Percentiles rank a stretch among this genome's conserved stretches.
Evolutionary conservation across 306 rosid genomes (phyloP).

Genomic region (barrel medic (Medicago truncatula)): DNA sequence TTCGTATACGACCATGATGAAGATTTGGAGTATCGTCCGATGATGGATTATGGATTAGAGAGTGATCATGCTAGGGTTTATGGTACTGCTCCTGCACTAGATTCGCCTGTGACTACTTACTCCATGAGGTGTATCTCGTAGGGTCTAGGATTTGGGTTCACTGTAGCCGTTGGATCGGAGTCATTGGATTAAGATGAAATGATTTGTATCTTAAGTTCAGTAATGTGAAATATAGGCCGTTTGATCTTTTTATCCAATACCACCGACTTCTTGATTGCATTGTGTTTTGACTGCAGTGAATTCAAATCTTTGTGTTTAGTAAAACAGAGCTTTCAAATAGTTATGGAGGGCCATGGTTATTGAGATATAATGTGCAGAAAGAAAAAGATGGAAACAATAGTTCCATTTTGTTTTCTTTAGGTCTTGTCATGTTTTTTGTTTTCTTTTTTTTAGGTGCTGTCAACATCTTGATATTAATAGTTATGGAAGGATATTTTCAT

Average conservation of each 20-base stretch:
- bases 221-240: neutral
- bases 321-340: neutral
- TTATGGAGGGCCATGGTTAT: neutral
- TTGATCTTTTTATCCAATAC: neutral
- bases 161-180: neutral
- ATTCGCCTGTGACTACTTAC: conserved; percentile 67
- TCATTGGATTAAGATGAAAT: neutral
- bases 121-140: conserved; percentile 94
- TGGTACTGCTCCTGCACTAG: conserved; percentile 63
- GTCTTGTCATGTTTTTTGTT: neutral
- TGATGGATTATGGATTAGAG: conserved; percentile 92
- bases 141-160: neutral
- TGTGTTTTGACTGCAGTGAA: neutral
- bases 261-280: neutral
- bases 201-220: neutral
- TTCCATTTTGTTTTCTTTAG: neutral
- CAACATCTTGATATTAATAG: neutral
- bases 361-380: neutral
- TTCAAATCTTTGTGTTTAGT: neutral
- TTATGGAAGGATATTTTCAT: neutral
- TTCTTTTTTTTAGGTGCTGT: neutral
- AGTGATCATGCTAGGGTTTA: conserved; percentile 85
- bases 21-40: conserved; percentile 89
- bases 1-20: conserved; percentile 90
- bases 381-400: neutral